Evolutionary conservation across 108 stramenopile genomes (phyloP).

Genomic region (Chaetoceros muelleri): DNA sequence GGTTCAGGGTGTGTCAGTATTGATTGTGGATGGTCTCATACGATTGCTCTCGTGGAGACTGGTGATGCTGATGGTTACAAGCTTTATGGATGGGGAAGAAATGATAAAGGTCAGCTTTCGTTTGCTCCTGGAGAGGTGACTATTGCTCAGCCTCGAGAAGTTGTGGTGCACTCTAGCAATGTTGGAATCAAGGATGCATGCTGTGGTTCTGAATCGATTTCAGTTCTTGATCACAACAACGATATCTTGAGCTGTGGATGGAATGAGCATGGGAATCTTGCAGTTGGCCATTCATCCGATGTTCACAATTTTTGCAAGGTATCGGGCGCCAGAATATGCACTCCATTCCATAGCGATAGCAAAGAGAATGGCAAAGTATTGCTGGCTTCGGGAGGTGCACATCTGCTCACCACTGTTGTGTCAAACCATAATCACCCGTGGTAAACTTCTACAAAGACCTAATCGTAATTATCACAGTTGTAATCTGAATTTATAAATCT

Average conservation of each 20-base stretch:
- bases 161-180: not conserved
- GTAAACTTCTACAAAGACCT: too few relatives aligned
- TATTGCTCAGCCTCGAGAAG: conserved; percentile 1
- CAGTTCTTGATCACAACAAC: conserved; percentile 28
- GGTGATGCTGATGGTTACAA: conserved; percentile 6
- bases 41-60: conserved; percentile 26
- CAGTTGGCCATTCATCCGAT: conserved; percentile 8
- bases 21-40: conserved; percentile 53
- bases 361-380: conserved; percentile 16
- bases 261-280: conserved; percentile 77
- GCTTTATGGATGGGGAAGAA: conserved; percentile 70
- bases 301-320: conserved; percentile 12
- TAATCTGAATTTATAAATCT: too few relatives aligned
- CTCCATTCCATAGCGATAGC: conserved; percentile 13
- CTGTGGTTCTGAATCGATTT: conserved; percentile 71
- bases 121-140: not conserved
- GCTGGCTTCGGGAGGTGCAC: conserved; percentile 43
- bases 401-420: conserved; percentile 21
- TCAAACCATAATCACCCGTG: too few relatives aligned
- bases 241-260: conserved; percentile 52
- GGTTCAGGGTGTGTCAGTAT: conserved; percentile 30
- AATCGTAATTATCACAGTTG: too few relatives aligned
- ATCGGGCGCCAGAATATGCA: conserved; percentile 16
- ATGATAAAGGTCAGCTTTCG: conserved; percentile 30
- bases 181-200: conserved; percentile 17